Base-by-base conservation (phyloP, 2,329 filamentous ascomycete species). In the Sporothrix globosa region DNA sequence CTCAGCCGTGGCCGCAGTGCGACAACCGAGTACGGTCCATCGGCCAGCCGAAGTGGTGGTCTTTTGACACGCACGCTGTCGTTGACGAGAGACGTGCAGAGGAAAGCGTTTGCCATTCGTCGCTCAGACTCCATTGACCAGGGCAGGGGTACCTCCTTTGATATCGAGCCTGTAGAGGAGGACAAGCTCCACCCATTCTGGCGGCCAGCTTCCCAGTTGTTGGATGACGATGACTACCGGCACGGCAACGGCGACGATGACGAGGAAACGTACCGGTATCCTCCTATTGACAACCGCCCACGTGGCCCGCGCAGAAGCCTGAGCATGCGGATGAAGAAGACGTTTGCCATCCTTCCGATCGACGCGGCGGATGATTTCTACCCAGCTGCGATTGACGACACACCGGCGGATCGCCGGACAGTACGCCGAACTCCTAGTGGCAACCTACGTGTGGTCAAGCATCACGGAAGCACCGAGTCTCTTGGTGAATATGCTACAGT, bases 161-260 rank as follows among this genome's bases (percentile, higher is more conserved):
- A 84, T 7, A 82, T 84, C 39, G 77, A 78, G 27, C 86, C 84
- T 1, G 77, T 81, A 1, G 87, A 90, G 60, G 83, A 83, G 52
- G 81, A 82, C 61, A 86, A 83, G 73, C 77, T 90, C 17, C 87
- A 90, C 76, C 87, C 88, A 0, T 85, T 85, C 75, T 90, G 88
- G 88, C 82, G 85, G 7, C 87, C 88, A n/a, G 78, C 84, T 17
- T 83, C 78, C 1, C 79, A 82, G 27, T 75, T 78, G 53, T 76
- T 78, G 3, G 67, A 74, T 9, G 76, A 77, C 2, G 74, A 58
- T 53, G 53, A 68, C 10, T 58, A 56, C 30, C 21, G 19, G 7
- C 11, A 68, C 78, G 60, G 76, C 71, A 34, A 74, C 75, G 17
- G 48, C 17, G 74, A 75, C 50, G 77, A 77, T 14, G 63, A 79